phyloP scores from a whole-genome alignment of 1,284 basidiomycete genomes.

The Chalciporus sp. region DNA sequence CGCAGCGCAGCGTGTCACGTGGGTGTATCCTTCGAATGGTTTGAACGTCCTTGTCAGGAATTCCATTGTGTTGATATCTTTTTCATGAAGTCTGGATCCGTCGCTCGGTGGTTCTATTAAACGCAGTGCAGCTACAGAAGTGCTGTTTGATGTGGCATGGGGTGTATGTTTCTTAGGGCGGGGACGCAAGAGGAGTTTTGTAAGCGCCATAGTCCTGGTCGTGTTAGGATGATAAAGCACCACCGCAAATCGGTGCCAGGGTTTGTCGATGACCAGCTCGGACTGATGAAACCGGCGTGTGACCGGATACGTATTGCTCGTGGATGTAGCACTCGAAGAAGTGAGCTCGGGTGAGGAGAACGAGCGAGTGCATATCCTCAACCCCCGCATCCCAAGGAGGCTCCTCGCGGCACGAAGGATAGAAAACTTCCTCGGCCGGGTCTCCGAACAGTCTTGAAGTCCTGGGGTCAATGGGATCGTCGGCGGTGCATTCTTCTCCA shows the following conservation, averaged over 20 bases:
- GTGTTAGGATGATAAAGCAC: constrained; percentile 93
- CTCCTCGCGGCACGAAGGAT: no score
- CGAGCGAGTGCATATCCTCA: no score
- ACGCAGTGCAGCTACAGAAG: constrained; percentile 70
- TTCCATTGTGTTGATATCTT: constrained; percentile 75
- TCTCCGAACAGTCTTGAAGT: no score
- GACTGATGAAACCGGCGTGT: no score
- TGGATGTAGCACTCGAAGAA: no score
- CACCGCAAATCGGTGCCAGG: constrained; percentile 60
- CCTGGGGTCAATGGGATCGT: no score
- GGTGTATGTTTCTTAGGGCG: not conserved
- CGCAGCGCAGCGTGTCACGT: constrained; percentile 66
- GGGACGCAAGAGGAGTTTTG: constrained; percentile 52
- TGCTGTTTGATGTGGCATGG: constrained; percentile 13
- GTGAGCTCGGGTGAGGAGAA: no score
- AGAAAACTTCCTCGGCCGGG: no score
- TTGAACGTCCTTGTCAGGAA: constrained; percentile 83
- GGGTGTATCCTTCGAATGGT: constrained; percentile 80
- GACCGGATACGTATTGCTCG: no score
- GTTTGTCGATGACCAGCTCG: no score
- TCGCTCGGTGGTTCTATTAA: constrained; percentile 91
- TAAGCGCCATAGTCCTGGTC: constrained; percentile 70
- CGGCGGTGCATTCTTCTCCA: no score
- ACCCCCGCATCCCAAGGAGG: no score
- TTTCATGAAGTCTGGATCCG: constrained; percentile 83